Percentiles rank a stretch among this genome's conserved stretches.
These are phyloP conservation scores for Geranomyces michiganensis DNA, from an alignment of 192 early-diverging fungal species.

Conservation along the genomic window DNA sequence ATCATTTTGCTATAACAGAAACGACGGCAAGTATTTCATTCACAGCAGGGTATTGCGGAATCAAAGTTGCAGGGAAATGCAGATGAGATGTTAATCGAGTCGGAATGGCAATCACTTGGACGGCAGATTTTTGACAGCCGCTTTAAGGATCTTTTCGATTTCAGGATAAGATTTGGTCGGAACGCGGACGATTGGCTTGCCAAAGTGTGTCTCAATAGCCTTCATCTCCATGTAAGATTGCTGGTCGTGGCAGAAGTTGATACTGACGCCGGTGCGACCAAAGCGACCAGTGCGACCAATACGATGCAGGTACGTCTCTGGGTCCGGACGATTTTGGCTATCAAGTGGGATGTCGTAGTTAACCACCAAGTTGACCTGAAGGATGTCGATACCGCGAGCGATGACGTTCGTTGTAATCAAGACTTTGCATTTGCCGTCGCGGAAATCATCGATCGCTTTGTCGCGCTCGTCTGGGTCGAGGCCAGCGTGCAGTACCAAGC, in stretches of 20 bases:
- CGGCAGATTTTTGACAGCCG: constrained; percentile 48
- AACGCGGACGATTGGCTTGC: constrained; percentile 75
- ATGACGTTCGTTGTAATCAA: constrained; percentile 97
- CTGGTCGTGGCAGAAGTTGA: constrained; percentile 92
- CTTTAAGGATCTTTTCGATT: constrained; percentile 86
- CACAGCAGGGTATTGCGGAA: too few relatives aligned
- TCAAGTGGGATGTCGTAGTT: constrained; percentile 95
- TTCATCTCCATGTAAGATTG: constrained; percentile 76
- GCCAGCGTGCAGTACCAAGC: constrained; percentile 84
- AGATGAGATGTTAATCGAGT: too few relatives aligned
- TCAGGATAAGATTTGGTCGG: constrained; percentile 82
- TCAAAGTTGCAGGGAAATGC: too few relatives aligned
- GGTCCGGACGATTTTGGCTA: constrained; percentile 67
- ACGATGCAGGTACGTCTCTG: constrained; percentile 95
- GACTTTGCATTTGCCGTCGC: constrained; percentile 86
- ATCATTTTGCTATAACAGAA: too few relatives aligned
- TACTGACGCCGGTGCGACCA: constrained; percentile 88
- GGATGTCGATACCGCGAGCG: constrained; percentile 96
- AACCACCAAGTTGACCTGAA: constrained; percentile 92
- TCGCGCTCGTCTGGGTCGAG: constrained; percentile 80
- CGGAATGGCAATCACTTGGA: too few relatives aligned
- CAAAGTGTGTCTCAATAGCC: constrained; percentile 80
- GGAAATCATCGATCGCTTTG: constrained; percentile 89
- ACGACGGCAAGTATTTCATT: too few relatives aligned
- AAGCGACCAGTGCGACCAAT: constrained; percentile 98